Base-by-base conservation (phyloP, 1,284 basidiomycete genomes). In the Phaffia rhodozyma region DNA sequence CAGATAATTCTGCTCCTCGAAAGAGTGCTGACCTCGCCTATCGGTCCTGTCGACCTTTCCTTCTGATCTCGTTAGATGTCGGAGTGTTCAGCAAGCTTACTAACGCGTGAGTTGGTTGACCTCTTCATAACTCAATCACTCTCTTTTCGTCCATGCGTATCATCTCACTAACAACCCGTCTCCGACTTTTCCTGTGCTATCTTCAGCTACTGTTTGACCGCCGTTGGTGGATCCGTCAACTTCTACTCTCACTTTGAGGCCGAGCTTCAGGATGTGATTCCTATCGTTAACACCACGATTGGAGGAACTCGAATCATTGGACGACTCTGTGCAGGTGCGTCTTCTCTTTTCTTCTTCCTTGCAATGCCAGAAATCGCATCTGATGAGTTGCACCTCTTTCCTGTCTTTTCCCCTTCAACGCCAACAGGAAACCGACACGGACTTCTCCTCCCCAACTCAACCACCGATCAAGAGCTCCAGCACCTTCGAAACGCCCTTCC, bases 391-490 rank as follows among this genome's bases (percentile, higher is more conserved):
- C 11, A 55, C 55, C 23, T 23, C 29, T 55, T 57, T 48, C 25
- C 51, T 32, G n/a, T 16, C 5, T 18, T n/a, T 11, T 63, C 30
- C 30, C 47, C 53, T 56, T 21, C 51, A 11, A 30, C 29, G 9
- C 34, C 54, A 21, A 18, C 71, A 86, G 89, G 89, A 67, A 96
- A 97, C 79, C 83, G 91, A 69, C 92, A 98, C 76, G 94, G 94
- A 66, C 83, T 99, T 48, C 87, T 99, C 66, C 91, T 99, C 20
- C 94, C 94, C 3, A 85, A 87, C 60, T 88, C 92, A 59, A 96
- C 96, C 56, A 96, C 93, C 61, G 96, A 98, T 75, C 94, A 97
- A 75, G 96, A 98, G 77, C 83, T 98, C 7, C 94, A 98, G 76
- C 94, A 99, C 75, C 82, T 99, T 65, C 85, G 94, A 59, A 99